Conservation (phyloP, 202 grass and related monocot genomes). For the Eragrostis tef region DNA sequence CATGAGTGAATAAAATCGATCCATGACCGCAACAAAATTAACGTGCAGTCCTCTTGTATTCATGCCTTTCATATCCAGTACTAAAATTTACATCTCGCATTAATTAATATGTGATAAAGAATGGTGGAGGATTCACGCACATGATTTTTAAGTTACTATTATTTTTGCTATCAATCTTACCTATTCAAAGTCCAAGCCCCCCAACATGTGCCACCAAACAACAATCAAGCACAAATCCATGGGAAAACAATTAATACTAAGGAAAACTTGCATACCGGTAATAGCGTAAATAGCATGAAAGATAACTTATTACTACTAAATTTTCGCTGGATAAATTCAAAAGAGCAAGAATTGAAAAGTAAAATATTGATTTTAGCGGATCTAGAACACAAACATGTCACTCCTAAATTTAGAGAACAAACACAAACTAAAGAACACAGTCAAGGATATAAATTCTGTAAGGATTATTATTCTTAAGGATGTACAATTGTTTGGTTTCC, state of each 20-base stretch:
- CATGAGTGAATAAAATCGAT: no score
- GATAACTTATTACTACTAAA: no score
- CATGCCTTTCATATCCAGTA: background rate
- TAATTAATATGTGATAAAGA: background rate
- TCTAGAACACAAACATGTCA: no score
- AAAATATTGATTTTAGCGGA: no score
- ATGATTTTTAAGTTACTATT: no score
- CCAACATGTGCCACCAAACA: background rate
- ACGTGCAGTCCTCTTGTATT: background rate
- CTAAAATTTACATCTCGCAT: background rate
- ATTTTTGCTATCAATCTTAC: background rate
- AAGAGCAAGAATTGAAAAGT: no score
- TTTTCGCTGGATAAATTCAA: no score
- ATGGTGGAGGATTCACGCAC: background rate
- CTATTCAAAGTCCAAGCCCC: background rate
- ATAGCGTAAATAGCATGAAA: background rate
- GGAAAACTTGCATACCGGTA: background rate
- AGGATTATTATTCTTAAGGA: slow-evolving; percentile 26
- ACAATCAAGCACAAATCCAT: background rate
- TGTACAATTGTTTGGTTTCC: slow-evolving; percentile 41
- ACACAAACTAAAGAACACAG: background rate
- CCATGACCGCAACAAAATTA: background rate
- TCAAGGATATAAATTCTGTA: background rate
- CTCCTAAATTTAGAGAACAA: no score
- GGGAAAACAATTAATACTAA: background rate